A percentile compares a stretch with the other conserved stretches of the same genome.
These are phyloP conservation scores for Lactarius trivialis DNA, from an alignment of 768 basidiomycete species.

Conservation along the genomic window DNA sequence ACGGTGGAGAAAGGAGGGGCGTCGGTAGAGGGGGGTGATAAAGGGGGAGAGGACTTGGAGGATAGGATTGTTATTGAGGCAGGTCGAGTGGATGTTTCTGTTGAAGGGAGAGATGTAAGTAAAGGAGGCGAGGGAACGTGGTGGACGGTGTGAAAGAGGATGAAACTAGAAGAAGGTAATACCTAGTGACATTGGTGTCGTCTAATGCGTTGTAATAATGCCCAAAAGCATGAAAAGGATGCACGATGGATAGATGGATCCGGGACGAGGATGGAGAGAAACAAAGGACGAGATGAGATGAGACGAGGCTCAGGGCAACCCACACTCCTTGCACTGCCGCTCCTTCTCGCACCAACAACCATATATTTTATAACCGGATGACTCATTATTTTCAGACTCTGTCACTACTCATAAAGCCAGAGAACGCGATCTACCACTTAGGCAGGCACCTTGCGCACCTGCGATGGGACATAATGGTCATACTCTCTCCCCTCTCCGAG, in stretches of 20 bases:
- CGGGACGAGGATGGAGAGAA: neutral
- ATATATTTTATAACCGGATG: neutral
- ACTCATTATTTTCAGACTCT: neutral
- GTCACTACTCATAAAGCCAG: neutral
- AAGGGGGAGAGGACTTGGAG: conserved; percentile 1
- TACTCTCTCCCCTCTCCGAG: neutral
- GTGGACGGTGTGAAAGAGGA: conserved; percentile 1
- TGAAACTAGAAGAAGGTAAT: neutral
- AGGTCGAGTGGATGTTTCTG: conserved; percentile 16
- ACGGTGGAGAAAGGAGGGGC: conserved; percentile 7
- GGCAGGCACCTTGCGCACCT: neutral
- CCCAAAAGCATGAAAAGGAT: neutral
- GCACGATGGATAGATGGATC: neutral
- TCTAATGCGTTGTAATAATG: conserved; percentile 1
- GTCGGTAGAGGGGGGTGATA: conserved; percentile 9
- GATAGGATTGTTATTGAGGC: conserved; percentile 14
- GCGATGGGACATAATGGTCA: neutral
- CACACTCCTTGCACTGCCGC: neutral
- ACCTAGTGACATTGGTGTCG: conserved; percentile 19
- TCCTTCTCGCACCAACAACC: neutral
- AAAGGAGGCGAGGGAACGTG: conserved; percentile 3
- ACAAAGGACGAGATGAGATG: neutral
- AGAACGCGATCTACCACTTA: neutral
- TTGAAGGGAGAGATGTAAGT: neutral
- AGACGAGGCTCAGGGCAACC: conserved; percentile 14